Evolutionary conservation across 2,329 filamentous ascomycete species (phyloP), one percentile per base, ranked within the genome.

Genomic region (Sporothrix mexicana): DNA sequence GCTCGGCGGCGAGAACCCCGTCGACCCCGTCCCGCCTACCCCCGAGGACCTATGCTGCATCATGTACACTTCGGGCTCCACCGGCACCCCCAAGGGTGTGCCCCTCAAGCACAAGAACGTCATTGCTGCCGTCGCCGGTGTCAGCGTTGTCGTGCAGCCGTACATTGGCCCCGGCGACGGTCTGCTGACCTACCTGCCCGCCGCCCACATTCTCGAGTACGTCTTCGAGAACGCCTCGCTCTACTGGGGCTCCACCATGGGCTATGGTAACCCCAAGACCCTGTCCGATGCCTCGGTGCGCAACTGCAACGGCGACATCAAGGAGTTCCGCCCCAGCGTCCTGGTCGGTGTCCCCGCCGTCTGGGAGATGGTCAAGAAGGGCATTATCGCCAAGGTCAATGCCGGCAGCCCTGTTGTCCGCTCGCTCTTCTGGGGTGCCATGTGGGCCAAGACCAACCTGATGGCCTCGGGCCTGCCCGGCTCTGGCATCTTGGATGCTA

Each of bases 311-410:
- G 94, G 94, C 77, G 94, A 97, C 79, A 97, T 97, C 77, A 89
- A 90, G 75, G 94, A 97, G 80, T 92, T 97, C 82, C 91, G 89
- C 81, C 94, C 94, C 2, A 93, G 92, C 6, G 88, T 97, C 77
- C 85, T 97, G 74, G 92, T 97, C 70, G 94, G 94, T 80, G 94
- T 97, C 4, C 94, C 94, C 2, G 93, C 93, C 43, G 93, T 97
- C 3, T 97, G 93, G 92, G 94, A 97, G 82, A 92, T 91, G 3
- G 92, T 97, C 74, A 97, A 96, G 88, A 97, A 97, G 85, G 94
- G 94, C 74, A 93, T 97, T 77, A 83, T 94, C 73, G 85, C 85
- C 80, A 94, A 95, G 84, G 90, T 97, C 72, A 88, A 91, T 80
- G 87, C 89, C 76, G 87, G 90, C 78, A 91, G 89, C 78, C 83